A percentile compares a stretch with the other conserved stretches of the same genome.
These are phyloP conservation scores for Dactylis glomerata DNA, from an alignment of 176 grass and related monocot genomes.

Conservation along the genomic window DNA sequence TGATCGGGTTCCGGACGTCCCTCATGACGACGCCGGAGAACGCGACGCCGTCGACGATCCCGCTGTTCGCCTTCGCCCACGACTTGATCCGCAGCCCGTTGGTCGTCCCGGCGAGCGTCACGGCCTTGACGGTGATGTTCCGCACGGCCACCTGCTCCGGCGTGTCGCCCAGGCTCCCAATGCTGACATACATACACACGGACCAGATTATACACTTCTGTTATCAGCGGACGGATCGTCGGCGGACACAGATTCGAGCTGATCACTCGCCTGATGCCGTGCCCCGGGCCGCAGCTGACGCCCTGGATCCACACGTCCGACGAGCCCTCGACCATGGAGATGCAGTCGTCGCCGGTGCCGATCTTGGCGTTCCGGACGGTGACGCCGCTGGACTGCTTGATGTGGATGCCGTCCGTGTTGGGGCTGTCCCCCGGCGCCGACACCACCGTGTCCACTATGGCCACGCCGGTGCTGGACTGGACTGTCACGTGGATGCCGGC, in stretches of 20 bases:
- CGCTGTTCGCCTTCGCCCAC: slow-evolving; percentile 41
- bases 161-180: slow-evolving; percentile 42
- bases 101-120: slow-evolving; percentile 29
- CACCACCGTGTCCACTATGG: slow-evolving; percentile 29
- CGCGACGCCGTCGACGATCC: slow-evolving; percentile 29
- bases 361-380: slow-evolving; percentile 22
- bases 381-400: slow-evolving; percentile 51
- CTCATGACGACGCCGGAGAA: slow-evolving; percentile 42
- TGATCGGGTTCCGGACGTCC: slow-evolving; percentile 47
- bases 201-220: neutral
- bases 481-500: slow-evolving; percentile 50
- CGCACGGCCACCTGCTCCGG: slow-evolving; percentile 33
- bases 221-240: neutral
- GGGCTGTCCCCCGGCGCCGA: slow-evolving; percentile 54
- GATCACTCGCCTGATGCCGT: slow-evolving; percentile 46
- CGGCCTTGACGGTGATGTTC: slow-evolving; percentile 43
- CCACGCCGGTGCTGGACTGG: slow-evolving; percentile 38
- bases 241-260: neutral
- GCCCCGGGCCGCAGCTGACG: slow-evolving; percentile 46
- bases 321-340: slow-evolving; percentile 52
- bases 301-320: slow-evolving; percentile 38
- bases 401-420: slow-evolving; percentile 85
- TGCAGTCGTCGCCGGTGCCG: slow-evolving; percentile 57
- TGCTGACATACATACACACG: slow-evolving; percentile 18
- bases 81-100: slow-evolving; percentile 63